phyloP scores from a whole-genome alignment of 306 rosid species.

The Quercus berberidifolia region DNA sequence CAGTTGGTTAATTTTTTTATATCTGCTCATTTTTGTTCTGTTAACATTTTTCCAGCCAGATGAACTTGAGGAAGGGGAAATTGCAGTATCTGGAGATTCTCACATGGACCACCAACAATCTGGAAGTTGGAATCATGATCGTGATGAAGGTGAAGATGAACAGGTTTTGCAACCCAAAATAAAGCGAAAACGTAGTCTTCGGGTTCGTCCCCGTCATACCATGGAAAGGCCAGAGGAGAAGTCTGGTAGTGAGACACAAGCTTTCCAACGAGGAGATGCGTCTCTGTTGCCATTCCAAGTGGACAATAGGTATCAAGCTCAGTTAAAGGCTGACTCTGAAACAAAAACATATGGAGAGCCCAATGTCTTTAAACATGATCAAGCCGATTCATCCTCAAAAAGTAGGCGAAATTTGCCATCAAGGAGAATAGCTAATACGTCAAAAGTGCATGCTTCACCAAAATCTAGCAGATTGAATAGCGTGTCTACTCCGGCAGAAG shows the following conservation, averaged over 20 bases:
- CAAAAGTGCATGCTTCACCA: slow-evolving; percentile 67
- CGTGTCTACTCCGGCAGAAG: slow-evolving; percentile 55
- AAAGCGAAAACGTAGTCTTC: slow-evolving; percentile 84
- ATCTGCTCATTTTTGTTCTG: slow-evolving; percentile 30
- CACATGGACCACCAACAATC: slow-evolving; percentile 86
- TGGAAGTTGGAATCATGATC: slow-evolving; percentile 93
- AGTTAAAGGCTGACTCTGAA: slow-evolving; percentile 46
- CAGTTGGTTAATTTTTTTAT: slow-evolving; percentile 15
- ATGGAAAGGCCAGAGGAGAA: slow-evolving; percentile 74
- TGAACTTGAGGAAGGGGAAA: slow-evolving; percentile 96
- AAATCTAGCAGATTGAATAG: slow-evolving; percentile 68
- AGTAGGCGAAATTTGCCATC: slow-evolving; percentile 58
- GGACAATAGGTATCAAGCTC: slow-evolving; percentile 52
- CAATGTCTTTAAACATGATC: slow-evolving; percentile 56
- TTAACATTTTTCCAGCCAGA: slow-evolving; percentile 58
- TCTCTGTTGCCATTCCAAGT: slow-evolving; percentile 53
- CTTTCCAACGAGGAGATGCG: slow-evolving; percentile 67
- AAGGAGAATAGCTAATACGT: slow-evolving; percentile 53
- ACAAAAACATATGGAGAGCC: slow-evolving; percentile 55
- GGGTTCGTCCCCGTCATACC: slow-evolving; percentile 80
- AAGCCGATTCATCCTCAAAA: slow-evolving; percentile 58
- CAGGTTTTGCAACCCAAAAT: slow-evolving; percentile 94
- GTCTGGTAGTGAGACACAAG: slow-evolving; percentile 54
- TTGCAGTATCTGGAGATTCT: slow-evolving; percentile 89
- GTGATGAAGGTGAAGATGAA: slow-evolving; percentile 90